Evolutionary conservation across 192 early-diverging fungal genomes (phyloP).

Genomic region (Coemansia sp.): DNA sequence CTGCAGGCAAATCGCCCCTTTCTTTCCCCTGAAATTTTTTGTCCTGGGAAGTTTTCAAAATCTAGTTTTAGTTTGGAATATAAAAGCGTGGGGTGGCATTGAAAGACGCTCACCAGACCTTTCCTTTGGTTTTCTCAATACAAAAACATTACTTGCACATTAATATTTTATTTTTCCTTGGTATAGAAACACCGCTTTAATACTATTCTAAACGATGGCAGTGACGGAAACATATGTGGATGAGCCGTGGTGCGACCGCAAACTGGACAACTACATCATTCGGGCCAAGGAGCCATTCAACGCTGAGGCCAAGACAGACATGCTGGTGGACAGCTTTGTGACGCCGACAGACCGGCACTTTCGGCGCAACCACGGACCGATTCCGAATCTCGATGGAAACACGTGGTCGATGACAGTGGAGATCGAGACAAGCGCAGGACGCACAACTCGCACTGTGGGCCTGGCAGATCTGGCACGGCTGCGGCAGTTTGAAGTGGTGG

Average conservation of each 20-base stretch:
- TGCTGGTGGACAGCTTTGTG: conserved; percentile 64
- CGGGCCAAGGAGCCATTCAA: conserved; percentile 78
- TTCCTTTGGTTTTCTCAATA: no score
- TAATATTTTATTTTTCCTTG: background rate
- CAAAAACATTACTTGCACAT: background rate
- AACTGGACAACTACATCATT: conserved; percentile 61
- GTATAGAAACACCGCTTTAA: background rate
- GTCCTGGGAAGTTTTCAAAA: background rate
- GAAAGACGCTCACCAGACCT: no score
- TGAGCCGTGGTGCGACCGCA: conserved; percentile 67
- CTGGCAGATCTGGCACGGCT: conserved; percentile 60
- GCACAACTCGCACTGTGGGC: conserved; percentile 31
- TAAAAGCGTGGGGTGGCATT: no score
- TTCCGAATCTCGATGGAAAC: conserved; percentile 68
- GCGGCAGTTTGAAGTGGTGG: conserved; percentile 60
- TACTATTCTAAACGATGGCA: background rate
- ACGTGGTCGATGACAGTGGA: conserved; percentile 65
- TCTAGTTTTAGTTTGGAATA: no score
- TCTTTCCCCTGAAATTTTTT: background rate
- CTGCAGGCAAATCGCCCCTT: background rate
- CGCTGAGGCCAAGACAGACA: conserved; percentile 71
- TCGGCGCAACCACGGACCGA: conserved; percentile 87
- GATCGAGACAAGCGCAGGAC: conserved; percentile 1
- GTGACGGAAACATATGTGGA: conserved; percentile 54
- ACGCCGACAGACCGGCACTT: conserved; percentile 79